Evolutionary conservation across 163 green algal genomes (phyloP).

Genomic region (Scenedesmus sp.): DNA sequence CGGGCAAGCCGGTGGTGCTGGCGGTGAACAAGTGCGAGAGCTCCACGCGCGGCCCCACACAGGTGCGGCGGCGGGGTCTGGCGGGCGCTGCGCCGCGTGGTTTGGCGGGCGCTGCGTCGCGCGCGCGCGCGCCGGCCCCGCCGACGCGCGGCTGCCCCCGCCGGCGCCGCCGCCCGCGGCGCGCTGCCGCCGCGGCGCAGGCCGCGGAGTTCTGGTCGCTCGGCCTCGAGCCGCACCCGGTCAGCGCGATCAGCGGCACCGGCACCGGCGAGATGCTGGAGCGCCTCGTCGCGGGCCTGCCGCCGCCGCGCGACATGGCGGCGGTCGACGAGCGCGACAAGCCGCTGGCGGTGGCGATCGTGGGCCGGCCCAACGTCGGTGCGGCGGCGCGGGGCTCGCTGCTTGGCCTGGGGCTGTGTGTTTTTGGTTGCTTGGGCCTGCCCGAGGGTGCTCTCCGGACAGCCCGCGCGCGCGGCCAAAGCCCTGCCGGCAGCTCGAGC

Average conservation of each 20-base stretch:
- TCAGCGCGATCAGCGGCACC: slow-evolving; percentile 94
- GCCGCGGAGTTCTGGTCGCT: slow-evolving; percentile 93
- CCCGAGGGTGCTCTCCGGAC: too few relatives aligned
- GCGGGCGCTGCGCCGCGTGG: too few relatives aligned
- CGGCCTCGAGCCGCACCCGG: slow-evolving; percentile 82
- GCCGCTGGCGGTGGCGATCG: slow-evolving; percentile 88
- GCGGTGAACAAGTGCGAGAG: slow-evolving; percentile 99
- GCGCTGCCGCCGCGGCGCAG: too few relatives aligned
- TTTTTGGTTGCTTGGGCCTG: too few relatives aligned
- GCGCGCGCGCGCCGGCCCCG: too few relatives aligned
- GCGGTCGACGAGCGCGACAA: slow-evolving; percentile 59
- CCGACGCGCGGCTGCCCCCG: too few relatives aligned
- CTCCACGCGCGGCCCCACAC: slow-evolving; percentile 68
- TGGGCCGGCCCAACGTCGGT: slow-evolving; percentile 96
- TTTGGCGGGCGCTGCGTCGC: too few relatives aligned
- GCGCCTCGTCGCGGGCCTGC: slow-evolving; percentile 53
- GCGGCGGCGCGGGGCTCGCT: slow-evolving; percentile 31
- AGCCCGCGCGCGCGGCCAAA: too few relatives aligned
- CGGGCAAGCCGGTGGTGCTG: slow-evolving; percentile 83
- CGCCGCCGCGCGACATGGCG: slow-evolving; percentile 51
- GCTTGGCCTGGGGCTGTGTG: background rate
- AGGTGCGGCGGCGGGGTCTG: slow-evolving; percentile 42
- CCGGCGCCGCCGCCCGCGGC: too few relatives aligned
- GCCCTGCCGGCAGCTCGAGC: too few relatives aligned
- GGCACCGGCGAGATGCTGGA: slow-evolving; percentile 72